Conservation (phyloP, 345 rosid genomes). For the Citrus glauca region DNA sequence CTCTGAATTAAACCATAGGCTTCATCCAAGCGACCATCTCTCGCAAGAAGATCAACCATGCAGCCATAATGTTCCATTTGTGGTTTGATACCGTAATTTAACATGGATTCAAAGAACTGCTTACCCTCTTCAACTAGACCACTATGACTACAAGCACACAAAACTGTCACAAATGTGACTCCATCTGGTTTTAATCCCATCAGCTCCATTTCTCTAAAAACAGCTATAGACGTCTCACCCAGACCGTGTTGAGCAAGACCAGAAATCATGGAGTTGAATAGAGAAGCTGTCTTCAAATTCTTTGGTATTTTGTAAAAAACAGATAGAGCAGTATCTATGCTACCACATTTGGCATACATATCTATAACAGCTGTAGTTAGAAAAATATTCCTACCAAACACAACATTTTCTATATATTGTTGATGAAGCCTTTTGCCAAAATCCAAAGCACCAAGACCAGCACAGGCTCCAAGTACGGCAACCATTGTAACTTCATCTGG, state of each 20-base stretch:
- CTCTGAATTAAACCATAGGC: slow-evolving; percentile 38
- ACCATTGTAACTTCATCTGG: slow-evolving; percentile 56
- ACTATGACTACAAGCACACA: slow-evolving; percentile 55
- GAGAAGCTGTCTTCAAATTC: slow-evolving; percentile 26
- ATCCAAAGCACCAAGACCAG: slow-evolving; percentile 52
- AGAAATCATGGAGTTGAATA: slow-evolving; percentile 54
- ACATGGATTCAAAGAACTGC: slow-evolving; percentile 42
- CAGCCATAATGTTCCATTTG: slow-evolving; percentile 56
- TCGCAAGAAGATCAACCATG: slow-evolving; percentile 63
- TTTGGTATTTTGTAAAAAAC: slow-evolving; percentile 30
- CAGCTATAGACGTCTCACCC: slow-evolving; percentile 30
- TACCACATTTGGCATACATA: slow-evolving; percentile 64
- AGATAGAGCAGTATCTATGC: slow-evolving; percentile 34
- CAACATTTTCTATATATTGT: slow-evolving; percentile 30
- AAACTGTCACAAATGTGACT: slow-evolving; percentile 50
- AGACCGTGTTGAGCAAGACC: slow-evolving; percentile 59
- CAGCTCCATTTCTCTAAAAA: slow-evolving; percentile 45
- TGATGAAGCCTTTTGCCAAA: slow-evolving; percentile 37
- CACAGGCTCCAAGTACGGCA: slow-evolving; percentile 51
- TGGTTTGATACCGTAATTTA: slow-evolving; percentile 26
- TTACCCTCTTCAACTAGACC: slow-evolving; percentile 48
- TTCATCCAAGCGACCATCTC: slow-evolving; percentile 48
- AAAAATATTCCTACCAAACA: slow-evolving; percentile 30
- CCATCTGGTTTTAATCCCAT: slow-evolving; percentile 37
- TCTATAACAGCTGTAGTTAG: slow-evolving; percentile 47